A percentile compares a stretch with the other conserved stretches of the same genome.
Evolutionary conservation across 441 rosid genomes (phyloP).

Genomic region (Dalechampia spathulata): DNA sequence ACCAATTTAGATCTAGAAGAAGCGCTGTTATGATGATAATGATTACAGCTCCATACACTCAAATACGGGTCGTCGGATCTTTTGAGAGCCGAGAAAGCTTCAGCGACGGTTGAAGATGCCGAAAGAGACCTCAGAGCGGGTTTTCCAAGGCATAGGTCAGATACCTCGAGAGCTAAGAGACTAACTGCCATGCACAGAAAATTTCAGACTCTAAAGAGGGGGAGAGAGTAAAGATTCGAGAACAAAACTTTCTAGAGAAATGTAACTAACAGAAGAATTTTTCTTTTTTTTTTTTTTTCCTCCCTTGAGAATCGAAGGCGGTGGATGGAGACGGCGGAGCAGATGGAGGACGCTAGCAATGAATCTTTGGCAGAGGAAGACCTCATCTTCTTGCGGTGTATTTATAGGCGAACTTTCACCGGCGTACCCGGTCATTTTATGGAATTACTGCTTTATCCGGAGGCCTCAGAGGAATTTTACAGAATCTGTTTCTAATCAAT

Average conservation of each 20-base stretch:
- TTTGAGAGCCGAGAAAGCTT: slow-evolving; percentile 42
- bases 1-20: too few relatives aligned
- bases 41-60: slow-evolving; percentile 58
- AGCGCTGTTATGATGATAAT: background rate
- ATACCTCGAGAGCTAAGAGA: slow-evolving; percentile 36
- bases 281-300: too few relatives aligned
- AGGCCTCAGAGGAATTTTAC: too few relatives aligned
- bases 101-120: slow-evolving; percentile 46
- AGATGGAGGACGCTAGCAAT: background rate
- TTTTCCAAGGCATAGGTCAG: slow-evolving; percentile 72
- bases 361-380: background rate
- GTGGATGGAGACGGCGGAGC: background rate
- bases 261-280: too few relatives aligned
- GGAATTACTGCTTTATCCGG: too few relatives aligned
- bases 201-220: background rate
- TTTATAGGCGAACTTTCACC: slow-evolving; percentile 7
- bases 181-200: slow-evolving; percentile 61
- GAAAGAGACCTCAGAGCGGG: slow-evolving; percentile 54
- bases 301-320: too few relatives aligned
- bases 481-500: too few relatives aligned
- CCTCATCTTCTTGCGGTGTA: background rate
- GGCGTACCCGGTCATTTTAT: background rate
- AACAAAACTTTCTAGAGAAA: background rate
- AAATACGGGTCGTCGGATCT: slow-evolving; percentile 31
- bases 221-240: background rate